These are phyloP conservation scores for Tympanopsis confertula DNA, from an alignment of 2,329 filamentous ascomycete genomes.

Conservation along the genomic window DNA sequence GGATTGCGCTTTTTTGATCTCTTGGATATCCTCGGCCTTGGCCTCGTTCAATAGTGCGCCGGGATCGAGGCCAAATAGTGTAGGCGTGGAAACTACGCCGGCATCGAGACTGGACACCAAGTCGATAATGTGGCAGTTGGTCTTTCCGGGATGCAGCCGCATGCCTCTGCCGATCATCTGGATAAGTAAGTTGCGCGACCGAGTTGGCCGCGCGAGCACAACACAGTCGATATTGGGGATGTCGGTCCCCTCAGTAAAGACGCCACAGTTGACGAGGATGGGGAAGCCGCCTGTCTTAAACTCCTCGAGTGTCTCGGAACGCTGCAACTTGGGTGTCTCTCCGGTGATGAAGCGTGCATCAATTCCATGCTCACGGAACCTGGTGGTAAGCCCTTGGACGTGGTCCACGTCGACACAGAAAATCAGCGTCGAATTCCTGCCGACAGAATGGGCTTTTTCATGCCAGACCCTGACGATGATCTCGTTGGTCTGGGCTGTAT, in stretches of 20 bases:
- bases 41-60: conserved; percentile 61
- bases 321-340: conserved; percentile 36
- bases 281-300: conserved; percentile 48
- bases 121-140: conserved; percentile 57
- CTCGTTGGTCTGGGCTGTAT: conserved; percentile 45
- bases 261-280: conserved; percentile 56
- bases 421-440: conserved; percentile 48
- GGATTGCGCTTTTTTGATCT: conserved; percentile 33
- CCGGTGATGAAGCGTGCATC: conserved; percentile 52
- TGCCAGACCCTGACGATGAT: conserved; percentile 51
- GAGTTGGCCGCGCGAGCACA: conserved; percentile 50
- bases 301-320: conserved; percentile 39
- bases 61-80: conserved; percentile 84
- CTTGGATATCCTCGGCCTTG: conserved; percentile 47
- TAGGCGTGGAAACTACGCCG: conserved; percentile 82
- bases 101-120: conserved; percentile 38
- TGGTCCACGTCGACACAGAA: conserved; percentile 58
- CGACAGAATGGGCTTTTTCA: conserved; percentile 34
- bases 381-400: conserved; percentile 39
- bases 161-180: conserved; percentile 62
- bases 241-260: conserved; percentile 61
- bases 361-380: conserved; percentile 45
- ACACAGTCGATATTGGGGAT: conserved; percentile 63
- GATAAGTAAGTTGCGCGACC: conserved; percentile 52
- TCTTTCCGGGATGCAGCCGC: conserved; percentile 44